Evolutionary conservation across 148 eudicot species (phyloP).

Genomic region (Euryodendron excelsum): DNA sequence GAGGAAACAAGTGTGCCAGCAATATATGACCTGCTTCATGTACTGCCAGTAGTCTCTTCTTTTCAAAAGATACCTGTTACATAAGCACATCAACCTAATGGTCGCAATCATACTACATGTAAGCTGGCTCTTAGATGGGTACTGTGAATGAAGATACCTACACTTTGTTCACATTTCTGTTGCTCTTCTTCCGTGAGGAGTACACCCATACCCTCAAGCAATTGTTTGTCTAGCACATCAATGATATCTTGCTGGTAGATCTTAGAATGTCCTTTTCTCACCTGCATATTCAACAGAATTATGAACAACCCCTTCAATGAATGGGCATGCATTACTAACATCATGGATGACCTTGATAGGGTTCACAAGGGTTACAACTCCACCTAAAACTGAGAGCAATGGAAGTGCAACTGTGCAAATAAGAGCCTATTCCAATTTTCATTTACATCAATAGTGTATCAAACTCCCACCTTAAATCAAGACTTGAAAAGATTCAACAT

Average conservation of each 20-base stretch:
- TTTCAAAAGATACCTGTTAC: conserved; percentile 66
- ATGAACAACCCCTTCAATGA: neutral
- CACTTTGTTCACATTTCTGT: conserved; percentile 80
- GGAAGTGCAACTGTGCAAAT: neutral
- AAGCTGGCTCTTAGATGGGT: neutral
- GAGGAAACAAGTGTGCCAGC: conserved; percentile 90
- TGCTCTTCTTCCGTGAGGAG: conserved; percentile 96
- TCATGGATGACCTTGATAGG: neutral
- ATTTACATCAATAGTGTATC: neutral
- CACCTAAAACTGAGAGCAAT: neutral
- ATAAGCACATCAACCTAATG: conserved; percentile 5
- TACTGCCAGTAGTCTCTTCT: conserved; percentile 80
- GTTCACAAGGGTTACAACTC: neutral
- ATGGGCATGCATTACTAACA: neutral
- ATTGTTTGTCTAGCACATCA: conserved; percentile 87
- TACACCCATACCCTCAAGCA: conserved; percentile 98
- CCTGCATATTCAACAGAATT: conserved; percentile 39
- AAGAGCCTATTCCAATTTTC: neutral
- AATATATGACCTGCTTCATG: conserved; percentile 96
- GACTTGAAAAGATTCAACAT: neutral
- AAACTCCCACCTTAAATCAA: neutral
- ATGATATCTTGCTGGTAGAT: conserved; percentile 79
- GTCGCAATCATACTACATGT: neutral
- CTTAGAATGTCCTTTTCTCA: conserved; percentile 79
- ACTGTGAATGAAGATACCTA: conserved; percentile 28